Conservation (phyloP, 306 rosid genomes). For the Pyrus bretschneideri region DNA sequence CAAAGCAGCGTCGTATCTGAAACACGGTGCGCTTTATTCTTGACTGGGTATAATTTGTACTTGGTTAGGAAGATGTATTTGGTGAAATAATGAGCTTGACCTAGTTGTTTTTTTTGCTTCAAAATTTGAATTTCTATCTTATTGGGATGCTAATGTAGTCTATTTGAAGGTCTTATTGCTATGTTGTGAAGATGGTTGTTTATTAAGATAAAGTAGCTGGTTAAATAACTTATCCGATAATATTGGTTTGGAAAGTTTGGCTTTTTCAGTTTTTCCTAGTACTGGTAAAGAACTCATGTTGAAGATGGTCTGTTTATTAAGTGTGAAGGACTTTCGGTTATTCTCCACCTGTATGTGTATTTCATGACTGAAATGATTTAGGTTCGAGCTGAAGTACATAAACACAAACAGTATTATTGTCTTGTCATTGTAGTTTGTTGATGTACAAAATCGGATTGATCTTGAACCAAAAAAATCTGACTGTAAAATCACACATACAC, state of each 20-base stretch:
- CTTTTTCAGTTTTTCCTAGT: neutral
- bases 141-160: neutral
- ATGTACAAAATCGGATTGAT: no score
- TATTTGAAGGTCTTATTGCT: neutral
- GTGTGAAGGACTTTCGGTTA: neutral
- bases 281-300: neutral
- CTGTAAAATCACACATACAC: no score
- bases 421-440: neutral
- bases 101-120: neutral
- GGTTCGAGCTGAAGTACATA: neutral
- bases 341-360: neutral
- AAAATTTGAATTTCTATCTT: neutral
- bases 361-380: neutral
- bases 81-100: neutral
- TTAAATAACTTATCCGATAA: neutral
- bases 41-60: neutral
- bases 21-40: neutral
- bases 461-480: no score
- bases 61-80: neutral
- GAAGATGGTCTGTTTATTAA: neutral
- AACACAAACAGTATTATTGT: neutral
- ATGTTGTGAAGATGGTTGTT: neutral
- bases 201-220: neutral
- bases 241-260: neutral
- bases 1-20: constrained; percentile 47